Evolutionary conservation across 129 eudicot genomes (phyloP).

Genomic region (Escallonia rubra): DNA sequence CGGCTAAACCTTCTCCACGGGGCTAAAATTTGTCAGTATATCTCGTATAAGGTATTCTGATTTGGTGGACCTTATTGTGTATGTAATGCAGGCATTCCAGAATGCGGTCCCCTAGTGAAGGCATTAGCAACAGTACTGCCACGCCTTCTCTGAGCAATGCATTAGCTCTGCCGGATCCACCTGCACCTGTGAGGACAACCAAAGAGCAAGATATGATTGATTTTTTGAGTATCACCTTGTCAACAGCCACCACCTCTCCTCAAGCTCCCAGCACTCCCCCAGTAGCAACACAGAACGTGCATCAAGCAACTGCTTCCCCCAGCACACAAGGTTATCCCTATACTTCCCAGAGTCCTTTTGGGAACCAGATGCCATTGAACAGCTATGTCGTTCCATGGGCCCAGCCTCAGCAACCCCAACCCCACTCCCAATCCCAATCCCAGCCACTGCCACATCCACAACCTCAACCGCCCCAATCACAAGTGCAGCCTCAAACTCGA

Average conservation of each 20-base stretch:
- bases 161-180: conserved; percentile 44
- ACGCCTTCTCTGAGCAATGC: conserved; percentile 43
- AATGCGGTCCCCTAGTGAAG: conserved; percentile 19
- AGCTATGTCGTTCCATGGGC: conserved; percentile 93
- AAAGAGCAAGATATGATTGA: conserved; percentile 75
- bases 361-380: conserved; percentile 31
- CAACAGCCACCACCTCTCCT: conserved; percentile 36
- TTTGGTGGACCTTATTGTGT: no score
- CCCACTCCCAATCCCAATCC: conserved; percentile 15
- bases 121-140: not conserved
- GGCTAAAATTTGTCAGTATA: no score
- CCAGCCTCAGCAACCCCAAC: conserved; percentile 39
- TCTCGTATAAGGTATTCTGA: no score
- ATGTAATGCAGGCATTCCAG: conserved; percentile 47
- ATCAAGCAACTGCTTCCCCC: conserved; percentile 18
- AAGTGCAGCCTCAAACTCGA: conserved; percentile 12
- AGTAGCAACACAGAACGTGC: conserved; percentile 22
- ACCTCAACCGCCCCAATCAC: conserved; percentile 18
- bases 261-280: conserved; percentile 18
- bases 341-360: not conserved
- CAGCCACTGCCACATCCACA: conserved; percentile 9
- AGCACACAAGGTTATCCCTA: not conserved
- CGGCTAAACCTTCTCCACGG: no score
- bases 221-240: conserved; percentile 58
- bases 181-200: conserved; percentile 40